Percentiles rank a stretch among this genome's conserved stretches.
Evolutionary conservation across 163 green algal genomes (phyloP).

Genomic region (Coccomyxa subellipsoidea): DNA sequence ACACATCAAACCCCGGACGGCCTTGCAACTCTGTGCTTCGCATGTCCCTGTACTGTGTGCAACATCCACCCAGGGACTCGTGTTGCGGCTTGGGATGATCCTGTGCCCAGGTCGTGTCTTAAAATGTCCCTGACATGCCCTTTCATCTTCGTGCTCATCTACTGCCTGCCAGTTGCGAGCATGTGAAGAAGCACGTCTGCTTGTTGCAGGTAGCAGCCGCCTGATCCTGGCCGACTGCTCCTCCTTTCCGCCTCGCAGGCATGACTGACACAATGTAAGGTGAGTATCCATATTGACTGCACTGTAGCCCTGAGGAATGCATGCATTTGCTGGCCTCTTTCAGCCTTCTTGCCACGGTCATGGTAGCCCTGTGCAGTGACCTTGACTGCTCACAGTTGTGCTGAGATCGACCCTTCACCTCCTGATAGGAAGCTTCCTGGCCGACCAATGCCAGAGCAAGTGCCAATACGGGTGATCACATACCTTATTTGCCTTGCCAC

Average conservation of each 20-base stretch:
- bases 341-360: conserved; percentile 65
- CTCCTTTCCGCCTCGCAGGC: not conserved
- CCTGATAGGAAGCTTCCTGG: conserved; percentile 61
- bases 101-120: conserved; percentile 30
- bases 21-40: conserved; percentile 39
- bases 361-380: conserved; percentile 44
- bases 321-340: not conserved
- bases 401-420: conserved; percentile 36
- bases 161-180: too few species aligned
- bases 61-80: conserved; percentile 36
- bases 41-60: conserved; percentile 61
- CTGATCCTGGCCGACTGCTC: not conserved
- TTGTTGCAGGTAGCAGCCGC: not conserved
- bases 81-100: conserved; percentile 38
- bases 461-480: conserved; percentile 32
- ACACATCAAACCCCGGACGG: conserved; percentile 57
- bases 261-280: not conserved
- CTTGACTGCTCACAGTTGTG: conserved; percentile 46
- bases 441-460: conserved; percentile 9
- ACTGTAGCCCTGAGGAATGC: too few species aligned
- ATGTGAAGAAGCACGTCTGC: too few species aligned
- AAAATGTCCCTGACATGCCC: conserved; percentile 3
- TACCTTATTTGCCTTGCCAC: conserved; percentile 8
- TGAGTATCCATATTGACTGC: not conserved
- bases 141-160: too few species aligned